phyloP scores from a whole-genome alignment of 2,329 filamentous ascomycete species.

The Epicoccum nigrum region DNA sequence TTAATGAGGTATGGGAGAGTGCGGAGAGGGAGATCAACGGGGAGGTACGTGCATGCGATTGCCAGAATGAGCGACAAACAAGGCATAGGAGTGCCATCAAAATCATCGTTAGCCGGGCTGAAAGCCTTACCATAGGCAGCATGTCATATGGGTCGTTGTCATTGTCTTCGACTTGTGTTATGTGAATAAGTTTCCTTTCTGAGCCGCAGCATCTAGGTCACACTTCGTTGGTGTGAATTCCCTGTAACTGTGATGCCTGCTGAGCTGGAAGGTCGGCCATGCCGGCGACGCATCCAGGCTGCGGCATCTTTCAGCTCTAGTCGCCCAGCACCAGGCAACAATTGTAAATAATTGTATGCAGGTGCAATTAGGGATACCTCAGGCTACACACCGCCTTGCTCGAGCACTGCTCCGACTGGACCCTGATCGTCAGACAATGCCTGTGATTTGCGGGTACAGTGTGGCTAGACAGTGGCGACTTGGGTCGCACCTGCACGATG shows the following conservation, averaged over 20 bases:
- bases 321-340: not conserved
- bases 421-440: slow-evolving; percentile 4
- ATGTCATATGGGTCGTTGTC: too few relatives aligned
- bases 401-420: not conserved
- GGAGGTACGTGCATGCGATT: too few relatives aligned
- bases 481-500: slow-evolving; percentile 10
- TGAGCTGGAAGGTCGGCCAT: slow-evolving; percentile 13
- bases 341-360: not conserved
- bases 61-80: too few relatives aligned
- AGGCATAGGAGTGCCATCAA: too few relatives aligned
- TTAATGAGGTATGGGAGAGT: too few relatives aligned
- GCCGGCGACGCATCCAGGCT: not conserved
- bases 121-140: too few relatives aligned
- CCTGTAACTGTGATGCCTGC: slow-evolving; percentile 4
- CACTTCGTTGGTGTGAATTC: too few relatives aligned
- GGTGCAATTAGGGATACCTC: not conserved
- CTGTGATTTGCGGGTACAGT: slow-evolving; percentile 2
- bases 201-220: too few relatives aligned
- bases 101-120: too few relatives aligned
- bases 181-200: too few relatives aligned
- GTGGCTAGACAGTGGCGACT: slow-evolving; percentile 10
- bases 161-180: too few relatives aligned
- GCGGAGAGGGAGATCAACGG: too few relatives aligned
- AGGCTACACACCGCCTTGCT: slow-evolving; percentile 2
- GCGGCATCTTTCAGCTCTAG: not conserved